Evolutionary conservation across 2,329 filamentous ascomycete species (phyloP).

Genomic region (Dactylellina haptotyla): DNA sequence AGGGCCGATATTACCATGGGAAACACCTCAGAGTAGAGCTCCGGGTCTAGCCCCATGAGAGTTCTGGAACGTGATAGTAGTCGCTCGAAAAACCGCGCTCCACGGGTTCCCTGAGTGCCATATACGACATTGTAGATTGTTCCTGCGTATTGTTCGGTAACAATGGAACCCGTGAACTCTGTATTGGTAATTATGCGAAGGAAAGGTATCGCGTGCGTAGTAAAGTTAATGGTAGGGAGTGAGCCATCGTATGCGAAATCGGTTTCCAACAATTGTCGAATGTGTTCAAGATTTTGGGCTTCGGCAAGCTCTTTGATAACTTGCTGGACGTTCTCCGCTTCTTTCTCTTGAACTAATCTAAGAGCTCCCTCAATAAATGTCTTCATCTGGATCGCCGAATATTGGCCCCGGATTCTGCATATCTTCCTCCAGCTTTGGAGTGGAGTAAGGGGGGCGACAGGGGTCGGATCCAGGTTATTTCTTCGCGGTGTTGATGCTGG

Average conservation of each 20-base stretch:
- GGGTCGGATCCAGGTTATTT: too few relatives aligned
- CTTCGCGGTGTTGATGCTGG: not conserved
- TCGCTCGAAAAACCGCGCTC: slow-evolving; percentile 60
- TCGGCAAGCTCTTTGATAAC: slow-evolving; percentile 34
- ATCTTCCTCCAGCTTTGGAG: slow-evolving; percentile 26
- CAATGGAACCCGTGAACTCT: slow-evolving; percentile 62
- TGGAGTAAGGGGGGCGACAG: not conserved
- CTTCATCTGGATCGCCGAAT: slow-evolving; percentile 29
- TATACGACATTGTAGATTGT: slow-evolving; percentile 64
- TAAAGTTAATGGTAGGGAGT: slow-evolving; percentile 8
- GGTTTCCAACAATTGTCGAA: slow-evolving; percentile 31
- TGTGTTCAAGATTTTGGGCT: slow-evolving; percentile 8
- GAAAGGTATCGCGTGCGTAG: slow-evolving; percentile 60
- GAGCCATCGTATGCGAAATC: slow-evolving; percentile 17
- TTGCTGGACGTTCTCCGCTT: slow-evolving; percentile 21
- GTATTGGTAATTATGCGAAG: slow-evolving; percentile 62
- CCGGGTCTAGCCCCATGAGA: slow-evolving; percentile 19
- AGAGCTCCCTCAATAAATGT: slow-evolving; percentile 36
- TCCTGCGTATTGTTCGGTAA: slow-evolving; percentile 63
- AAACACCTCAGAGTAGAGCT: slow-evolving; percentile 28
- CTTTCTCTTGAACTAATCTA: slow-evolving; percentile 2
- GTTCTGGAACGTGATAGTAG: slow-evolving; percentile 54
- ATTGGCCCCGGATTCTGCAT: slow-evolving; percentile 1
- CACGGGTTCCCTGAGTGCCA: slow-evolving; percentile 61
- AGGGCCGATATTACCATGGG: slow-evolving; percentile 34